A percentile compares a stretch with the other conserved stretches of the same genome.
phyloP scores from a whole-genome alignment of 257 asterid species.

The Solanum tarapatanum region DNA sequence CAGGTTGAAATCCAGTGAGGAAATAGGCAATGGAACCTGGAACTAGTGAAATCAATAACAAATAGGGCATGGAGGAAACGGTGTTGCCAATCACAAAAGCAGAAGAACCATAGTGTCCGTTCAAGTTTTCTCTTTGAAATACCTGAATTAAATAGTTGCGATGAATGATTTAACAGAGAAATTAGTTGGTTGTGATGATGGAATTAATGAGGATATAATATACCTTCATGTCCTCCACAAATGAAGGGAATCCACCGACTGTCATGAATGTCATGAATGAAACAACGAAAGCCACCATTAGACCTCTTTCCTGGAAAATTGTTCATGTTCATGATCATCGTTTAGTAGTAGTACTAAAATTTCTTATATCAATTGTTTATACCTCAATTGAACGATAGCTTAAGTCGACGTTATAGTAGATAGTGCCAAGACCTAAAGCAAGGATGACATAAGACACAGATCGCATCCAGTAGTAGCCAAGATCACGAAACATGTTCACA shows the following conservation, averaged over 20 bases:
- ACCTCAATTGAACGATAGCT: conserved; percentile 10
- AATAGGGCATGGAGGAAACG: conserved; percentile 11
- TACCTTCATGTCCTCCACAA: conserved; percentile 52
- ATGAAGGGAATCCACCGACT: conserved; percentile 47
- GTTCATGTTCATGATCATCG: not conserved
- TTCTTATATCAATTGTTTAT: not conserved
- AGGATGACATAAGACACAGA: not conserved
- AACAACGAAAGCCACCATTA: conserved; percentile 37
- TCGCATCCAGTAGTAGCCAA: conserved; percentile 23
- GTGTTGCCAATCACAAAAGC: conserved; percentile 21
- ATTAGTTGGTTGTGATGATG: not conserved
- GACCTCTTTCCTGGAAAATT: conserved; percentile 19
- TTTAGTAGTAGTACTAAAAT: too few relatives aligned
- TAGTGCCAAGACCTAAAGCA: conserved; percentile 9
- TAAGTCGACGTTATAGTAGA: conserved; percentile 6
- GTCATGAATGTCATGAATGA: conserved; percentile 60
- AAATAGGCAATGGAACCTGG: conserved; percentile 20
- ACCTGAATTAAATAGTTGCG: not conserved
- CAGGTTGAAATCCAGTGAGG: conserved; percentile 5
- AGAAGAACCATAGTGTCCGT: conserved; percentile 15
- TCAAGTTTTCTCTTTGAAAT: conserved; percentile 20
- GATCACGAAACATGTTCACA: conserved; percentile 20
- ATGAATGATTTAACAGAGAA: too few relatives aligned
- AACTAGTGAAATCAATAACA: conserved; percentile 13
- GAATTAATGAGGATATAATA: not conserved